A percentile compares a stretch with the other conserved stretches of the same genome.
These are phyloP conservation scores for Amanita phalloides DNA, from an alignment of 768 basidiomycete genomes.

Conservation along the genomic window DNA sequence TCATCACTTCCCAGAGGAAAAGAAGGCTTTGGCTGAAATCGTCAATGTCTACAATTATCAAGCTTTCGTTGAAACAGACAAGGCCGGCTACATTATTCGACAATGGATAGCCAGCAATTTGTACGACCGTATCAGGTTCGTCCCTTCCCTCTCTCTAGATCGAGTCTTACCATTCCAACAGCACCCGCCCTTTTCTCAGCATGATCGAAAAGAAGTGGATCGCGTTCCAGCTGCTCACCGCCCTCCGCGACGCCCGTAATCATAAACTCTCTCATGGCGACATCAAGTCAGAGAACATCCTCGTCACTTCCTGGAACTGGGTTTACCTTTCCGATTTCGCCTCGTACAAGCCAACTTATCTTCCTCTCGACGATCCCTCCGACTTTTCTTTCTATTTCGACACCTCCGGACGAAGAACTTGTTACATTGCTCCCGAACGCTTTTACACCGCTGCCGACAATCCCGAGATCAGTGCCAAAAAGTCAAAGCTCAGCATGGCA, in stretches of 20 bases:
- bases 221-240: conserved; percentile 83
- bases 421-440: conserved; percentile 93
- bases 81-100: conserved; percentile 88
- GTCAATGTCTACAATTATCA: conserved; percentile 87
- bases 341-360: conserved; percentile 87
- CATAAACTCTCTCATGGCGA: conserved; percentile 94
- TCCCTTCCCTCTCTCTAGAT: neutral
- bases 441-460: conserved; percentile 73
- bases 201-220: conserved; percentile 97
- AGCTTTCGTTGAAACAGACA: conserved; percentile 86
- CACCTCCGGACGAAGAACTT: conserved; percentile 85
- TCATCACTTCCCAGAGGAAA: conserved; percentile 47
- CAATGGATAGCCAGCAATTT: conserved; percentile 93
- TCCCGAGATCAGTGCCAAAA: conserved; percentile 61
- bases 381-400: conserved; percentile 99
- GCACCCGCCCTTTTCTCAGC: conserved; percentile 91
- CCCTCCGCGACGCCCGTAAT: conserved; percentile 71
- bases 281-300: conserved; percentile 81
- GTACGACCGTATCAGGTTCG: conserved; percentile 94
- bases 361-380: conserved; percentile 93
- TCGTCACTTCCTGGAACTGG: conserved; percentile 95
- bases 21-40: conserved; percentile 75
- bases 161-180: conserved; percentile 19
- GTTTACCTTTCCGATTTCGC: conserved; percentile 94
- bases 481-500: conserved; percentile 39